Base-by-base conservation (phyloP, 805 yeast species). In the Saccharomycopsis sp. region DNA sequence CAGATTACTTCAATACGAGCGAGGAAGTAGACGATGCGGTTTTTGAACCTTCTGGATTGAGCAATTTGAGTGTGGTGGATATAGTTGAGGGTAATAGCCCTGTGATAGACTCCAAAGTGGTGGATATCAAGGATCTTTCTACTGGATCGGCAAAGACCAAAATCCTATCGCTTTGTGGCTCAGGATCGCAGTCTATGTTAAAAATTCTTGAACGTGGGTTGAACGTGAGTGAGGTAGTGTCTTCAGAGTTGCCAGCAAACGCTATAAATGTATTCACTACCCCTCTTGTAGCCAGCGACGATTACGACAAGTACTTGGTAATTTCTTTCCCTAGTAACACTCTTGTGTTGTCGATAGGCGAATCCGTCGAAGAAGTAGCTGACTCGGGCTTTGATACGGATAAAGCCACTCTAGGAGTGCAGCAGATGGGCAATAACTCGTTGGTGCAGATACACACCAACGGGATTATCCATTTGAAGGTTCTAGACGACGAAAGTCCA, bases 331-430 rank as follows among this genome's bases (percentile, higher is more conserved):
- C 79, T 21, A 84, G 83, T 52, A 79, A 84, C 2, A 89, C 97
- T 0, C 73, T 87, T 57, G 87, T 90, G 0, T 70, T 94, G 16
- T 78, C 87, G 1, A 83, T 89, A 53, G 95, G 94, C 5, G 96
- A 88, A 62, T 82, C 81, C 0, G 89, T 89, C 1, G 91, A 86
- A 58, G 91, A 88, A 64, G 86, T 85, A 7, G 75, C 80, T 1
- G 85, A 83, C 58, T 82, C 91, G 0, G 84, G 85, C 0, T 73
- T 90, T n/a, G 69, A 77, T 1, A 65, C 76, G 0, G 75, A 77
- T 34, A 81, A 81, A 37, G 75, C 80, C 1, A 90, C 98, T 0
- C 64, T 92, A 1, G 80, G 79, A 2, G 84, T 89, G 0, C 83
- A 81, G 51, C 89, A 85, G 63, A 75, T 91, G 58, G 95, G 96